These are phyloP conservation scores for Neohortaea acidophila DNA, from an alignment of 495 filamentous ascomycete genomes.

Conservation along the genomic window DNA sequence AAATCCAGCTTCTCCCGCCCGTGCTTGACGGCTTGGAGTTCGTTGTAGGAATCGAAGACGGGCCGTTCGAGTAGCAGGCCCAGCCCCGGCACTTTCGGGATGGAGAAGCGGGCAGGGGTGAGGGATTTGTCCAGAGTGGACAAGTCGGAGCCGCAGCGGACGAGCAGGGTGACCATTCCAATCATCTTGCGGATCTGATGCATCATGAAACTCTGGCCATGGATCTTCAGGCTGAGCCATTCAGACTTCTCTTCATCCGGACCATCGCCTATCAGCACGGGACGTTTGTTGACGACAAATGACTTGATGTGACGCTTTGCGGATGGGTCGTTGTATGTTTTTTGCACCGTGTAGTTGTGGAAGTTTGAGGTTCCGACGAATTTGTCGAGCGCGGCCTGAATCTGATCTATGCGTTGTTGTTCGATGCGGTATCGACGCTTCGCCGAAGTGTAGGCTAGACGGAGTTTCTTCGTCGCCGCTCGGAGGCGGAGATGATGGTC, in stretches of 20 bases:
- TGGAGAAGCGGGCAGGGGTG: conserved; percentile 50
- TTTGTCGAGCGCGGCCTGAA: conserved; percentile 52
- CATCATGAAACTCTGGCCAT: conserved; percentile 99
- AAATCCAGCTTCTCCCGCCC: conserved; percentile 55
- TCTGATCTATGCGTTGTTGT: conserved; percentile 46
- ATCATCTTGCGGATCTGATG: conserved; percentile 99
- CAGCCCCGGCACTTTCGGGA: conserved; percentile 83
- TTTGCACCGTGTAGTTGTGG: conserved; percentile 93
- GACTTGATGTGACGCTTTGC: conserved; percentile 79
- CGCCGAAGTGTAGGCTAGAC: conserved; percentile 58
- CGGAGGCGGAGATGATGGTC: conserved; percentile 32
- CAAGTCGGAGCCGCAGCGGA: conserved; percentile 60
- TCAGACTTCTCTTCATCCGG: conserved; percentile 49
- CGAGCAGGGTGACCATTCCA: conserved; percentile 69
- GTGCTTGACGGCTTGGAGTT: conserved; percentile 36
- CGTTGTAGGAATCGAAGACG: conserved; percentile 77
- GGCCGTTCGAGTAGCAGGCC: conserved; percentile 80
- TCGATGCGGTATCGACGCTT: conserved; percentile 72
- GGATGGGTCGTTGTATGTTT: conserved; percentile 59
- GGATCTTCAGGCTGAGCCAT: conserved; percentile 89
- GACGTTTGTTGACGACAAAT: conserved; percentile 54
- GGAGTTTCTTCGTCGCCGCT: conserved; percentile 55
- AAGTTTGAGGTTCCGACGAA: conserved; percentile 78
- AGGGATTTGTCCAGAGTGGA: conserved; percentile 51
- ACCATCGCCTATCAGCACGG: conserved; percentile 49